phyloP scores from a whole-genome alignment of 352 stramenopile species.

The Phytophthora palmivora region DNA sequence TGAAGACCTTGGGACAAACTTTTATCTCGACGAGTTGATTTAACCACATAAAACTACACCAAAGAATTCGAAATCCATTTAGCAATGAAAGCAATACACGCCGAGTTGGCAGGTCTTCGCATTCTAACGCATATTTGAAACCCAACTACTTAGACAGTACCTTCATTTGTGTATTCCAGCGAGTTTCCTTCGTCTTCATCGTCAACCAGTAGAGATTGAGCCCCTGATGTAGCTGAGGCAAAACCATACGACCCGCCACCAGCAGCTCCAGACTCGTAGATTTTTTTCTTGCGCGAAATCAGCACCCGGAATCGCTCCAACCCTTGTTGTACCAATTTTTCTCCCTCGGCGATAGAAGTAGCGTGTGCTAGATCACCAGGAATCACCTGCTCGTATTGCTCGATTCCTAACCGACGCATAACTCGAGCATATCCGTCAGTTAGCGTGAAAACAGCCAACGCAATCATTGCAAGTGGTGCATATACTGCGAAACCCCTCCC shows the following conservation, averaged over 20 bases:
- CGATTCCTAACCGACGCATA: constrained; percentile 61
- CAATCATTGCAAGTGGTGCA: constrained; percentile 61
- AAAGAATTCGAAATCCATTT: constrained; percentile 6
- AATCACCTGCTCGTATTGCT: constrained; percentile 75
- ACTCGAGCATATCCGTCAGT: constrained; percentile 60
- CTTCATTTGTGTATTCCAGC: constrained; percentile 2
- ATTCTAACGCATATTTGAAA: background rate
- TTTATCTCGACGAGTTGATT: constrained; percentile 7
- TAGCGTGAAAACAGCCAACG: constrained; percentile 55
- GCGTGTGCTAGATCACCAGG: constrained; percentile 41
- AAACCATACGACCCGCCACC: constrained; percentile 43
- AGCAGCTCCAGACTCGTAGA: constrained; percentile 36
- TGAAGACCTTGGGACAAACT: constrained; percentile 8
- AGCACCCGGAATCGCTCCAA: constrained; percentile 49
- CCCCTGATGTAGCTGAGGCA: constrained; percentile 17
- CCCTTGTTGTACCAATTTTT: constrained; percentile 57
- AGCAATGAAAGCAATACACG: too few species aligned
- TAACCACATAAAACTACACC: background rate
- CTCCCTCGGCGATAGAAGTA: constrained; percentile 51
- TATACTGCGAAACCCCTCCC: constrained; percentile 65
- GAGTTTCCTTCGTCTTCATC: constrained; percentile 17
- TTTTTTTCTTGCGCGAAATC: constrained; percentile 46
- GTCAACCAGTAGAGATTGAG: constrained; percentile 32
- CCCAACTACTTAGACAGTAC: background rate
- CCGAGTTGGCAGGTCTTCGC: background rate